Evolutionary conservation across 371 early-diverging fungal genomes (phyloP).

Genomic region (Actinomortierella wolfii): DNA sequence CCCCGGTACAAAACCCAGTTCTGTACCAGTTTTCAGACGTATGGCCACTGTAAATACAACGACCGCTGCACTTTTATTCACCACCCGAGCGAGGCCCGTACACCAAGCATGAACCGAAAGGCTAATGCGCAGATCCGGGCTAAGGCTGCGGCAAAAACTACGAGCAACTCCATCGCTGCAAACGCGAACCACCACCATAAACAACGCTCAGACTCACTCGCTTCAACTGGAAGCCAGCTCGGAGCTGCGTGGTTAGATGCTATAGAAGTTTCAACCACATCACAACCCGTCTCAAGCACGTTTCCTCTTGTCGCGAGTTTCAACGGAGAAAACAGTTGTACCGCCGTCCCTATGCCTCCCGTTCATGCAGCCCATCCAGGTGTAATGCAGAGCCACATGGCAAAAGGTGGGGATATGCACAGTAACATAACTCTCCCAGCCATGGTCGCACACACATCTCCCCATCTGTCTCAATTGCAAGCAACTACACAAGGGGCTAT

Average conservation of each 20-base stretch:
- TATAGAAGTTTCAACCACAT: too few species aligned
- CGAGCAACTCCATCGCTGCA: background rate
- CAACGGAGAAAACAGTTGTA: too few species aligned
- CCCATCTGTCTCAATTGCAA: too few species aligned
- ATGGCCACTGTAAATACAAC: slow-evolving; percentile 93
- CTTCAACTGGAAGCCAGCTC: background rate
- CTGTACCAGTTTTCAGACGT: slow-evolving; percentile 88
- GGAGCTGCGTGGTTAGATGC: background rate
- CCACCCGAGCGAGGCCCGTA: slow-evolving; percentile 35
- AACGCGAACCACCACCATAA: background rate
- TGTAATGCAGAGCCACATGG: too few species aligned
- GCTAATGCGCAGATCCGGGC: background rate
- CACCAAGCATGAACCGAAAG: background rate
- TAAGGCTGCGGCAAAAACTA: background rate
- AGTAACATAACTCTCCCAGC: too few species aligned
- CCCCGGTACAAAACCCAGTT: slow-evolving; percentile 94
- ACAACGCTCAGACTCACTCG: background rate
- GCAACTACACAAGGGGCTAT: too few species aligned
- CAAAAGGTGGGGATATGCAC: too few species aligned
- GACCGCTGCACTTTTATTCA: slow-evolving; percentile 97
- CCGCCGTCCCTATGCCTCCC: too few species aligned
- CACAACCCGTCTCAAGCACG: too few species aligned
- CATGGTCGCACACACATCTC: too few species aligned
- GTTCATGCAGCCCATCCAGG: too few species aligned
- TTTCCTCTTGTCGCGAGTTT: too few species aligned